Evolutionary conservation across 2,329 filamentous ascomycete species (phyloP), one percentile per base, ranked within the genome.

Genomic region (Pseudocercospora crystallina): DNA sequence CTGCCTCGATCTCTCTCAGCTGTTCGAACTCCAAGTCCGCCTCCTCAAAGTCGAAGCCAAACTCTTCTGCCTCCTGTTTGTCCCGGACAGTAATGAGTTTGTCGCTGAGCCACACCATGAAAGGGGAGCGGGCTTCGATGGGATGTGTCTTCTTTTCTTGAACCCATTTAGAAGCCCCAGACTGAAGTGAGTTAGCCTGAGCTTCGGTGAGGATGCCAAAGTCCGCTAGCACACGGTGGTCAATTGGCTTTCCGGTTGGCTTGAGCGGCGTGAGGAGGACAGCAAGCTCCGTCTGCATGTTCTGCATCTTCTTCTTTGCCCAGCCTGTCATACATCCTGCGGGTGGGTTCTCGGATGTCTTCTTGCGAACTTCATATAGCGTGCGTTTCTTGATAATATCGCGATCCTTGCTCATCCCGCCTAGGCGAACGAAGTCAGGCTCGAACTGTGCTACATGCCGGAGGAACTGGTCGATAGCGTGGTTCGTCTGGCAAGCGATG

Each of bases 401-500:
- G 0, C 75, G 70, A 53, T 88, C 85, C 44, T 82, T 80, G 13
- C 86, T 88, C 29, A 87, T 80, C 2, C 85, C 83, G 36, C 90
- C 90, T 8, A 89, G 70, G 8, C 85, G 80, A 42, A 86, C 72
- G 50, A 90, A 84, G 1, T 81, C 77, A 0, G 72, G 68, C 59
- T 86, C 84, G 58, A 86, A 86, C 5, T 73, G 64, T 1, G 82
- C 74, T 12, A 90, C 76, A 47, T 85, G 81, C 1, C 73, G 71
- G 0, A 96, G 74, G 0, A 96, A 75, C 64, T 96, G 90, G 60
- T 96, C 90, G 0, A 96, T 73, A 0, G 90, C 90, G 68, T 96
- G 90, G 52, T 96, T 96, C 0, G 90, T 96, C 61, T 96, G 90
- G 7, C 89, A 90, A 0, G 90, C 81, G 3, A 96, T 76, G 14